Evolutionary conservation across 1,284 basidiomycete genomes (phyloP), one percentile per base, ranked within the genome.

Genomic region (Leccinum subrobustum): DNA sequence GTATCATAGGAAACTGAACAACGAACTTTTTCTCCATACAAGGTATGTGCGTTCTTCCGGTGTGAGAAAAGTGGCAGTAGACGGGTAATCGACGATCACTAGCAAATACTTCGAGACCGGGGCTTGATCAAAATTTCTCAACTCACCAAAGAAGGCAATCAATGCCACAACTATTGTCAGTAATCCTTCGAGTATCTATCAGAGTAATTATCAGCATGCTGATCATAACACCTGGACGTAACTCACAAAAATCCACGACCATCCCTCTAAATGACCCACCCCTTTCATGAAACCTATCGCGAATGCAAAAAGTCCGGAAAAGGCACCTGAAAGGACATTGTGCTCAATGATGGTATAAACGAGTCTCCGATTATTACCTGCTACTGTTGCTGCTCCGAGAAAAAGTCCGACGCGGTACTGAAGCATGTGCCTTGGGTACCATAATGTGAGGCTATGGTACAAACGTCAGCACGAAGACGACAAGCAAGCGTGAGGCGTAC

Each of bases 21-120:
- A 68, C 78, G 53, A 60, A 84, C 87, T 87, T 73, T 88, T 88
- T 64, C 76, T 82, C 77, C 81, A 82, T 23, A 64, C 62, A 20
- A 84, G 65, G 66, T 76, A 83, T 3, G 77, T 75, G 12, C 72
- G 72, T 65, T 84, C 82, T 52, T 81, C 78, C 0, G 71, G 70
- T 0, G 79, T 80, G 20, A 84, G 67, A 71, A 83, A 84, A n/a
- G 66, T 74, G 3, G 79, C 79, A 14, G 77, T 81, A n/a, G 60
- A 64, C 0, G 82, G 82, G 63, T 77, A 79, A 67, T 83, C 82
- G n/a, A 80, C 76, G 47, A 81, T 68, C n/a, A 79, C 79, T 80
- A 51, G 20, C 50, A 51, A 29, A 51, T 27, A n/a, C 9, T n/a
- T 27, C 12, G 16, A 27, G 25, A 51, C 11, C 16, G 9, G 25